Base-by-base conservation (phyloP, 2,329 filamentous ascomycete species). In the Fusarium guadeloupense region DNA sequence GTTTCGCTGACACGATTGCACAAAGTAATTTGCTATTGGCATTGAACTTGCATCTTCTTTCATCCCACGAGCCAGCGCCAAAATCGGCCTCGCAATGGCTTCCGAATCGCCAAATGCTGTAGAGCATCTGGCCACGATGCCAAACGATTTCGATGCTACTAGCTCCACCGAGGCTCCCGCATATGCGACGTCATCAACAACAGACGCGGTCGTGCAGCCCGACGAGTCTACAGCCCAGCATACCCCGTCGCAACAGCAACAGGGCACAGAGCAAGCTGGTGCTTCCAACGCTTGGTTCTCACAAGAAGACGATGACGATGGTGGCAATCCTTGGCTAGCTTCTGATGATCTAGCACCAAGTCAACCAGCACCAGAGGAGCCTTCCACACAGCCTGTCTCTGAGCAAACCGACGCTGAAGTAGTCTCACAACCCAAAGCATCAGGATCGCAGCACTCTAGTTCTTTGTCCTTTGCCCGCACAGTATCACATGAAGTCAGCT, bases 381-480 rank as follows among this genome's bases (percentile, higher is more conserved):
- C 48, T n/a, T 49, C 53, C 30, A 23, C 26, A 14, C 39, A 68
- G 50, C 17, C 39, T 23, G 25, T 54, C 35, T 35, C 54, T 35
- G 54, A 63, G 35, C 37, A 59, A 35, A n/a, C 58, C 26, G 58
- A 64, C 13, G 37, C 53, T 25, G 47, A 62, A 25, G 41, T 44
- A 39, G 49, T 51, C 45, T 42, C 63, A 26, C 59, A 61, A 38
- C 47, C 67, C 9, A 65, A 68, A 30, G 66, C 62, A n/a, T 74
- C 76, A 17, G 68, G 74, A 16, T 77, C 80, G 21, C 85, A 86
- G 62, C 86, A 88, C 69, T 72, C 81, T 9, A 89, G 85, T 72
- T 85, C 81, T 41, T 80, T 83, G 70, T 89, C 87, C 0, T 89
- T 89, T 73, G 80, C 85, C 10, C 82, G 86, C 30, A 89, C 87